Evolutionary conservation across 2,329 filamentous ascomycete species (phyloP).

Genomic region (Sporothrix curviconia): DNA sequence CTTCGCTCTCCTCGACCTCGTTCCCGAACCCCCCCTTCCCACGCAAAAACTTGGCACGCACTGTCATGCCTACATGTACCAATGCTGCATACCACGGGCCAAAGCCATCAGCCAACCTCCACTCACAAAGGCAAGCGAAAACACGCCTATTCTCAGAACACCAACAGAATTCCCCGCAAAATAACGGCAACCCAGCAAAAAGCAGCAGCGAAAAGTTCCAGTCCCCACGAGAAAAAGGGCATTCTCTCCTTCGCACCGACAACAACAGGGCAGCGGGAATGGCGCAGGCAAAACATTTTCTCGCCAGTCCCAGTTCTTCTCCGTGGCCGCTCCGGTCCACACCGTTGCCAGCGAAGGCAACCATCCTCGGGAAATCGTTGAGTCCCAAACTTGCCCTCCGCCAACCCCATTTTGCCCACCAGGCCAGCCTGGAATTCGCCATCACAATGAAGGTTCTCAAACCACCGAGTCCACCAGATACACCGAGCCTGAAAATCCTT

Average conservation of each 20-base stretch:
- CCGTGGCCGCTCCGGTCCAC: conserved; percentile 86
- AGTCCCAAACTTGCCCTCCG: conserved; percentile 91
- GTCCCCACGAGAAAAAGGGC: conserved; percentile 1
- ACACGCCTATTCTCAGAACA: conserved; percentile 62
- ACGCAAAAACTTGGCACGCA: conserved; percentile 17
- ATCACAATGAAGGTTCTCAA: conserved; percentile 90
- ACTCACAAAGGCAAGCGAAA: no score
- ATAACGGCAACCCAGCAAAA: conserved; percentile 41
- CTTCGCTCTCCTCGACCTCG: not conserved
- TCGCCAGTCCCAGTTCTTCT: conserved; percentile 83
- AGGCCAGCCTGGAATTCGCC: conserved; percentile 84
- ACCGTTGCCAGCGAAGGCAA: conserved; percentile 93
- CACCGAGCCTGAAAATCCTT: conserved; percentile 69
- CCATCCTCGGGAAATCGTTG: conserved; percentile 74
- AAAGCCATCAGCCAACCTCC: no score
- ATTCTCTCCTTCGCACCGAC: conserved; percentile 8
- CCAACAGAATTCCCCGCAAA: conserved; percentile 69
- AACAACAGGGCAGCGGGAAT: conserved; percentile 6
- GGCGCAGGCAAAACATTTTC: conserved; percentile 54
- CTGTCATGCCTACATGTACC: no score
- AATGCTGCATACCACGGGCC: no score
- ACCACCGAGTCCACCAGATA: conserved; percentile 89
- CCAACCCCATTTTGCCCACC: conserved; percentile 96
- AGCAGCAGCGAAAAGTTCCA: conserved; percentile 26
- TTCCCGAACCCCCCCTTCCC: not conserved